Conservation (phyloP, 2,329 filamentous ascomycete genomes). For the Aurifilum marmelostoma region DNA sequence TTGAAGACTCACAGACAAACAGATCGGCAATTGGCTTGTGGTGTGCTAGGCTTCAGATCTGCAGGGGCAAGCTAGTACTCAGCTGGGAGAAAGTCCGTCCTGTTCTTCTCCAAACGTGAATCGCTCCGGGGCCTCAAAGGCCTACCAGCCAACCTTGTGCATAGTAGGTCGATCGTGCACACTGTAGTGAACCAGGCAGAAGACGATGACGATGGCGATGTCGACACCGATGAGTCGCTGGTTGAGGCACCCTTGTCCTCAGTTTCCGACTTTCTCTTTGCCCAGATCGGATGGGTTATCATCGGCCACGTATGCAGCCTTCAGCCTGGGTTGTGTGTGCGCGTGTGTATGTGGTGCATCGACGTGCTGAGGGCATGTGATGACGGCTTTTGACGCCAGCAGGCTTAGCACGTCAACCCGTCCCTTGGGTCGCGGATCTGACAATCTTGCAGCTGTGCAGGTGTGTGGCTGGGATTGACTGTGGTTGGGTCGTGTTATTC, state of each 20-base stretch:
- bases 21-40: neutral
- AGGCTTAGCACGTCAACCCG: neutral
- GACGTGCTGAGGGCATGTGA: neutral
- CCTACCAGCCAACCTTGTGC: neutral
- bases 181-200: neutral
- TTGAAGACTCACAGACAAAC: neutral
- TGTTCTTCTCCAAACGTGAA: neutral
- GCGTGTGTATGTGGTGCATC: slow-evolving; percentile 2
- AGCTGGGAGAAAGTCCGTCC: neutral
- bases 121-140: neutral
- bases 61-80: neutral
- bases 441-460: neutral
- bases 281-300: neutral
- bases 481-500: neutral
- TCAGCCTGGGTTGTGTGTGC: slow-evolving; percentile 3
- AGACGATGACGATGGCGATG: neutral
- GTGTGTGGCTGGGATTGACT: neutral
- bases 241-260: neutral
- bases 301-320: neutral
- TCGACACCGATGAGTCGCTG: neutral
- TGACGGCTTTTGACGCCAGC: neutral
- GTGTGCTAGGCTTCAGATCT: neutral
- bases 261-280: neutral
- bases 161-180: neutral
- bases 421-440: neutral